Base-by-base conservation (phyloP, 768 basidiomycete species). In the Auriscalpium vulgare region DNA sequence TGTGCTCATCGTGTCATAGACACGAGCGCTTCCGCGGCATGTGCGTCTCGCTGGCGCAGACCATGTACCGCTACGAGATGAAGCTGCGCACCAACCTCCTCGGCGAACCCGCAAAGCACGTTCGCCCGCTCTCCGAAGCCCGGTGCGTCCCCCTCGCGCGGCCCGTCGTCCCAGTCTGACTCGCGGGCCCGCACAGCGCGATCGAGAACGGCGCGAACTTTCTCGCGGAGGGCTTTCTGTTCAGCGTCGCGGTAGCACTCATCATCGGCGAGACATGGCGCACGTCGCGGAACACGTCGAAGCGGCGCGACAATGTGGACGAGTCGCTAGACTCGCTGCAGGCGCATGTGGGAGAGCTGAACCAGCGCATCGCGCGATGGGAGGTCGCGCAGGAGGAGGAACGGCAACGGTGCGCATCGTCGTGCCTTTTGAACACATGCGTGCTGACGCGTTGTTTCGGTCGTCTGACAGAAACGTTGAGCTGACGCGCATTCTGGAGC, bases 181-280 rank as follows among this genome's bases (percentile, higher is more conserved):
- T 9, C 13, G 17, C 21, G 37, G 43, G 29, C 29, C 29, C 4
- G 29, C 29, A 17, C 59, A 90, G 88, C 56, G 91, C 91, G 0
- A 87, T 93, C 56, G 88, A 91, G 57, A 91, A 87, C 62, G 91
- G 91, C 19, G 88, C 91, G 14, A 93, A 91, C 61, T 76, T 84
- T 6, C 74, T 93, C 5, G 91, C 91, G 0, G 91, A 93, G 69
- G 88, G 88, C 0, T 93, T 93, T 61, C 77, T 93, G 3, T 93
- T 93, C 65, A 65, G 73, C 17, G 91, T 93, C 2, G 90, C 91
- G 0, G 84, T 85, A 2, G 69, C 69, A 0, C 74, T 93, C 6
- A 91, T 94, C 55, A 57, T 91, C 10, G 85, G 84, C 2, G 91
- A 94, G 67, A 74, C 84, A 21, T 93, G 81, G 78, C 85, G 91